Evolutionary conservation across 805 yeast species (phyloP), one percentile per base, ranked within the genome.

Genomic region (Geotrichum ghanense): DNA sequence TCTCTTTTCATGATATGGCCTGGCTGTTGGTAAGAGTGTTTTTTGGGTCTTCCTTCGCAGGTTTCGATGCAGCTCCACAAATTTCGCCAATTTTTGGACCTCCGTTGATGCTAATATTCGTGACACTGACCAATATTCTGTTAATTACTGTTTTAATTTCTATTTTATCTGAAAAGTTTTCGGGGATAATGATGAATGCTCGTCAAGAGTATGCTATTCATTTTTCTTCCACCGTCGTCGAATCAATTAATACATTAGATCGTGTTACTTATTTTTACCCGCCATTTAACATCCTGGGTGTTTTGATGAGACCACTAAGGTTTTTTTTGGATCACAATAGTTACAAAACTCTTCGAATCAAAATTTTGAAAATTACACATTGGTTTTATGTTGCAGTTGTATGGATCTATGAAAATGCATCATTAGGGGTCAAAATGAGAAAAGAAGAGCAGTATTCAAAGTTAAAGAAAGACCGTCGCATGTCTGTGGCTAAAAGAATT

Each of bases 81-180:
- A 61, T 62, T 9, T 52, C 59, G 14, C 60, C 60, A 14, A 42
- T 54, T 9, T 59, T 62, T 44, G 66, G 66, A 2, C 59, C 63
- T 12, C 48, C 61, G 2, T 48, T 62, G 31, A 62, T 62, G 66
- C 51, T 62, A 21, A 46, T 59, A 2, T 61, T 62, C 45, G 60
- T 59, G n/a, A 56, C 56, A n/a, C 46, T 58, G 14, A 55, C 60
- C 39, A 56, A 57, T 41, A 48, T 61, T 20, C 50, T 61, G 17
- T 54, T 62, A 34, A 50, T 61, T 42, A 60, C 66, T 1, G 61
- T 62, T n/a, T 48, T 62, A 37, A 60, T 62, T n/a, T 62, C 66
- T 16, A 60, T 62, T 37, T 48, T 62, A 31, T 61, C 66, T 2
- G 59, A 63, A 41, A 49, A 54, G 39, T 62, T 62, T 51, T 53